Evolutionary conservation across 352 stramenopile genomes (phyloP), one percentile per base, ranked within the genome.

Genomic region (Poterioochromonas sp.): DNA sequence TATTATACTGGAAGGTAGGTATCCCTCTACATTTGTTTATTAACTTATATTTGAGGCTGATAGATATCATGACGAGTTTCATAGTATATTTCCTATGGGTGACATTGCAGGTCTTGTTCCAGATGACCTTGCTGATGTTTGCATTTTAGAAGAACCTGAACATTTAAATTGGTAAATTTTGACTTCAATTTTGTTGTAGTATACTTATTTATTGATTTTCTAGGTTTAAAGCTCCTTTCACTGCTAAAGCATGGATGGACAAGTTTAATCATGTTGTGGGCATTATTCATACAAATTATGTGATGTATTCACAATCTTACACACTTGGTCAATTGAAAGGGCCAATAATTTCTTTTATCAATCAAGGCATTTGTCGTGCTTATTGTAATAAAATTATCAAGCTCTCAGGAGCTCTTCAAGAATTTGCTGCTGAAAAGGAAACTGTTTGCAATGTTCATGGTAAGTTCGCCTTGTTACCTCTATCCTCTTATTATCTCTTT

Each of bases 381-480:
- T 87, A 92, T 65, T 91, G 86, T 80, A 85, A 92, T 80, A 82
- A 84, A 65, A 81, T 92, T 18, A 90, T 92, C 79, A 89, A 89
- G 80, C 78, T 92, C 0, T 90, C 83, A 60, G 86, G 83, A 44
- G 89, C 87, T 12, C 65, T 93, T 26, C 80, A 81, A 80, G 69
- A 85, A 77, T 91, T 91, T 79, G 88, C 87, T 20, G 83, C 86
- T 18, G 88, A 91, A 79, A 89, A 88, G 70, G 87, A 93, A 81
- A 80, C 85, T 49, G 88, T 88, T 29, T 87, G 81, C 58, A 93
- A 93, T 83, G 88, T 93, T 35, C 88, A 93, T 81, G 88, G 62
- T 71, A 71, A 22, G 62, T 12, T 44, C 20, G 1, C 26, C 11
- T 26, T 26, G 47, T 58, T 58, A 15, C 26, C 15, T 26, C 15